Evolutionary conservation across 176 grass and related monocot genomes (phyloP).

Genomic region (Saccharum officinarum): DNA sequence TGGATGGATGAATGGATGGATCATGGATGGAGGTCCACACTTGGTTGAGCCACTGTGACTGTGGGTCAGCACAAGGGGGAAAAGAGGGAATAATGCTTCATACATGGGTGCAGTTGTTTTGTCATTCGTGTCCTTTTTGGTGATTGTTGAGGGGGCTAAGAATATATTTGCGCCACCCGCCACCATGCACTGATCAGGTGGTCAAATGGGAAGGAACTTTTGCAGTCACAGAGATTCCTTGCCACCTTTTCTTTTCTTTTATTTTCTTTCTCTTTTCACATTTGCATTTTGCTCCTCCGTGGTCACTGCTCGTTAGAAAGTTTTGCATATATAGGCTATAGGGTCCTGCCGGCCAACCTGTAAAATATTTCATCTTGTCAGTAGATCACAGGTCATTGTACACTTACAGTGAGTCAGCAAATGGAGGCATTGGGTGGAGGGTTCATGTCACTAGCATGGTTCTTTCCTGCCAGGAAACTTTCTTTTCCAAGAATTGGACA

Average conservation of each 20-base stretch:
- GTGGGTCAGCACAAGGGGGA: background rate
- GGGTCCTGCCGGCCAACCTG: background rate
- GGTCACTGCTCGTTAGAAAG: background rate
- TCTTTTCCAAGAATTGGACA: background rate
- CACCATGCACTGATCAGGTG: conserved; percentile 10
- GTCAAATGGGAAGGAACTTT: conserved; percentile 46
- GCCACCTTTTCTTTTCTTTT: background rate
- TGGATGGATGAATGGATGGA: background rate
- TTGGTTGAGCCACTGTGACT: conserved; percentile 17
- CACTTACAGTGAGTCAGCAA: background rate
- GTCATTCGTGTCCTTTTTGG: conserved; percentile 24
- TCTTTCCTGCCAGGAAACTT: conserved; percentile 28
- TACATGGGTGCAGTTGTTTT: conserved; percentile 43
- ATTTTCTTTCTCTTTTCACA: background rate
- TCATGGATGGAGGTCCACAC: conserved; percentile 13
- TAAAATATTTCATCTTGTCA: conserved; percentile 9
- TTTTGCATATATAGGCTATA: background rate
- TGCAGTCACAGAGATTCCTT: conserved; percentile 2
- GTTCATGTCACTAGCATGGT: conserved; percentile 29
- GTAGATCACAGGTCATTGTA: conserved; percentile 32
- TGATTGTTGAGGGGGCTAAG: conserved; percentile 23
- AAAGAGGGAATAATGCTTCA: conserved; percentile 13
- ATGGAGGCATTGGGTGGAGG: conserved; percentile 32
- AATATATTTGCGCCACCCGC: conserved; percentile 27
- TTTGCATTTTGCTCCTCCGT: background rate